A percentile compares a stretch with the other conserved stretches of the same genome.
Evolutionary conservation across 768 basidiomycete species (phyloP).

Genomic region (Tulasnella sp.): DNA sequence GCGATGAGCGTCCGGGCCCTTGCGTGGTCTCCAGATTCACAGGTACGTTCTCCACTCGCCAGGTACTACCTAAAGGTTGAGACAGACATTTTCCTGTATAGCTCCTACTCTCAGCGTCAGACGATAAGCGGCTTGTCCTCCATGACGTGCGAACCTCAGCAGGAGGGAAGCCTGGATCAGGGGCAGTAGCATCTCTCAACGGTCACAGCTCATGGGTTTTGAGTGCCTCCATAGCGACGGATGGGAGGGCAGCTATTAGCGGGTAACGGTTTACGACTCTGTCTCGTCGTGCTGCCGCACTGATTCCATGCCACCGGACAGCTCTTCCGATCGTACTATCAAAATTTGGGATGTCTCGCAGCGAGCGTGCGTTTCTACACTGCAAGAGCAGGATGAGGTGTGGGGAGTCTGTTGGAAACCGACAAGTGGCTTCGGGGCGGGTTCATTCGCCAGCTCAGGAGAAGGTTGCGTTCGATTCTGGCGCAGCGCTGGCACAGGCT

Average conservation of each 20-base stretch:
- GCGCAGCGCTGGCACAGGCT: constrained; percentile 39
- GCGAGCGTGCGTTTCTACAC: constrained; percentile 64
- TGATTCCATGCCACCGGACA: constrained; percentile 27
- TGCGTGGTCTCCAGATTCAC: constrained; percentile 84
- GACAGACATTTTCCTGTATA: constrained; percentile 30
- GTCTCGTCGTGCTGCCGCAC: not conserved
- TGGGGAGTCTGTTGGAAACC: constrained; percentile 81
- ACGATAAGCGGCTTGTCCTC: constrained; percentile 83
- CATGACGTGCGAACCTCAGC: constrained; percentile 77
- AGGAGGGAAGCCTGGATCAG: constrained; percentile 48
- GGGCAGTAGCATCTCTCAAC: constrained; percentile 74
- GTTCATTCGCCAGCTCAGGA: constrained; percentile 66
- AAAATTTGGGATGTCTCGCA: constrained; percentile 82
- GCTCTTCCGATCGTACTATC: constrained; percentile 77
- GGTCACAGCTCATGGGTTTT: constrained; percentile 93
- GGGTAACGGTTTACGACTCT: constrained; percentile 47
- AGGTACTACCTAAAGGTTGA: not conserved
- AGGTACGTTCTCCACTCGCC: constrained; percentile 38
- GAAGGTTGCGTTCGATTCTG: constrained; percentile 71
- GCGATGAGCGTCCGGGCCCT: constrained; percentile 83
- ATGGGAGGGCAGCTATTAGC: constrained; percentile 68
- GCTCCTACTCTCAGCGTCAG: constrained; percentile 83
- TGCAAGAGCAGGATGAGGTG: constrained; percentile 71
- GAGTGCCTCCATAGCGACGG: constrained; percentile 71
- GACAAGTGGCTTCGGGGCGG: constrained; percentile 42